Conservation (phyloP, 2,329 filamentous ascomycete genomes). For the Xylariaceae sp. region DNA sequence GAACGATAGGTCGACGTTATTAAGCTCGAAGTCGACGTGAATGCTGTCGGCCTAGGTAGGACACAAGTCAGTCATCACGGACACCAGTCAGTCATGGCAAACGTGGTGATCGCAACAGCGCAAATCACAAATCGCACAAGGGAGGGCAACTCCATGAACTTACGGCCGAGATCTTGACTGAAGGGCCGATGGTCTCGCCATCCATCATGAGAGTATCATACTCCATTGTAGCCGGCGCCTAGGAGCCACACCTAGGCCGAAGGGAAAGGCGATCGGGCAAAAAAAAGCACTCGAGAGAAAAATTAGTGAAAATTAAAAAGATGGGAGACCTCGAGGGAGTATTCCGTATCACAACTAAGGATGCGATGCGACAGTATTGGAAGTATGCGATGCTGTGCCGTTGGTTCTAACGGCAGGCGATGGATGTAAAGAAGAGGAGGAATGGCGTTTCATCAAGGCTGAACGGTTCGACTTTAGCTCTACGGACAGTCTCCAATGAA, state of each 20-base stretch:
- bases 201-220: conserved; percentile 58
- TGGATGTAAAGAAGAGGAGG: conserved; percentile 2
- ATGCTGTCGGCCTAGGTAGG: conserved; percentile 64
- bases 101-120: background rate
- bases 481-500: background rate
- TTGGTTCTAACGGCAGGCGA: background rate
- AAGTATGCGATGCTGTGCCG: background rate
- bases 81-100: conserved; percentile 4
- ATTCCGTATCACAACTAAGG: background rate
- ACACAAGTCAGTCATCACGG: conserved; percentile 21
- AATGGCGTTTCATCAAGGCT: conserved; percentile 10
- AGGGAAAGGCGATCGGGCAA: background rate
- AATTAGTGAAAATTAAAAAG: too few relatives aligned
- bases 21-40: conserved; percentile 87
- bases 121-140: background rate
- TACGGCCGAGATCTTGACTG: conserved; percentile 58
- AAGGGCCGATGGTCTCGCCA: conserved; percentile 50
- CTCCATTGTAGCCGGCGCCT: conserved; percentile 40
- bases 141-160: conserved; percentile 8
- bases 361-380: background rate
- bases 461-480: background rate
- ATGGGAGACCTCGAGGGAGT: background rate
- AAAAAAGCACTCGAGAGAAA: too few relatives aligned
- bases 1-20: conserved; percentile 81
- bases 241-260: background rate